These are phyloP conservation scores for Rubia peregrina DNA, from an alignment of 305 asterid genomes.

Conservation along the genomic window DNA sequence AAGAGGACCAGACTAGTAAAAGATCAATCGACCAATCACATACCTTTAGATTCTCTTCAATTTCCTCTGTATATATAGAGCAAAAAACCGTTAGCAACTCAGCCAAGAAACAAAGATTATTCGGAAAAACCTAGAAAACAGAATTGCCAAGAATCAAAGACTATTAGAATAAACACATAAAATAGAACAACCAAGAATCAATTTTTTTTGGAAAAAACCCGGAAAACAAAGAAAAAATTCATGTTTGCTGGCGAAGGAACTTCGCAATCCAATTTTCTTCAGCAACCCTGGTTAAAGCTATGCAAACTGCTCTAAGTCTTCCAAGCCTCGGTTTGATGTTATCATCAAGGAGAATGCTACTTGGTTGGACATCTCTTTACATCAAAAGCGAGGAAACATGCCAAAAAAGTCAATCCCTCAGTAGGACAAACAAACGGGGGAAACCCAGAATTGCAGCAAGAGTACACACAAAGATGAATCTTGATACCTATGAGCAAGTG, in stretches of 20 bases:
- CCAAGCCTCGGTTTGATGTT: constrained; percentile 78
- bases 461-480: neutral
- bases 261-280: constrained; percentile 52
- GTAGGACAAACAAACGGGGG: neutral
- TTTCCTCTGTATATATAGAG: constrained; percentile 2
- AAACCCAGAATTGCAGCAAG: neutral
- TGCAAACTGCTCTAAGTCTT: constrained; percentile 62
- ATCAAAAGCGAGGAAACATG: constrained; percentile 10
- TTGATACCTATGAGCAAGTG: constrained; percentile 46
- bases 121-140: neutral
- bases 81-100: neutral
- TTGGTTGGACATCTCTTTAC: constrained; percentile 76
- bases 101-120: neutral
- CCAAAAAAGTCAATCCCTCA: constrained; percentile 11
- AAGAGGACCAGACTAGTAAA: neutral
- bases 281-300: constrained; percentile 43
- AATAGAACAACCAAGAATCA: neutral
- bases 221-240: constrained; percentile 23
- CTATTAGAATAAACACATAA: no score
- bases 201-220: no score
- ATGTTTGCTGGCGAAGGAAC: constrained; percentile 59
- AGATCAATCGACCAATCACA: neutral
- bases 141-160: no score
- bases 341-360: constrained; percentile 89
- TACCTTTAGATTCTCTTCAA: constrained; percentile 10